Base-by-base conservation (phyloP, 371 early-diverging fungal species). In the Mucor saturninus region DNA sequence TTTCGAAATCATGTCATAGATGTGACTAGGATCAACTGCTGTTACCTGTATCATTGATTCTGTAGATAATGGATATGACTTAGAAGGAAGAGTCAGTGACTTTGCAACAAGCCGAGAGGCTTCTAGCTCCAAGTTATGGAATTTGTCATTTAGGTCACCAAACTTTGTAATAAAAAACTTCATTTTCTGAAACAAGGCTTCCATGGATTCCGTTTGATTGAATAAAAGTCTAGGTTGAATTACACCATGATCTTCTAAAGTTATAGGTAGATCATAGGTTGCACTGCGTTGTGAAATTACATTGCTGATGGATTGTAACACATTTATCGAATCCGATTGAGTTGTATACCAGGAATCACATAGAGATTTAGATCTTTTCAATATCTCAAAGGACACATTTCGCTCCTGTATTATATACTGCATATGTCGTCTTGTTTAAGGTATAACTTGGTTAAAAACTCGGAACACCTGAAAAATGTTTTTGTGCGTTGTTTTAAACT, bases 11-110 rank as follows among this genome's bases (percentile, higher is more conserved):
- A 63, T 54, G 3, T 59, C 59, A 28, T 64, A 37, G 1, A 54
- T 52, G 38, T 73, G 58, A 7, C 52, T 43, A 4, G 67, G 67
- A 7, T 48, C 28, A 2, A 73, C 55, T n/a, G 59, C 45, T 5
- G 69, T 64, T 1, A 62, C 59, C 30, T 65, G 64, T 2, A 73
- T 54, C 35, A 69, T 37, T 8, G 73, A 66, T 14, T 64, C 56
- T 9, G 67, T 73, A 11, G 70, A 69, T 7, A 67, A 39, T 6
- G 70, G 61, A 30, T 28, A 13, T 30, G 62, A 54, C 9, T 49
- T 61, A 14, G 31, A 38, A 28, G 3, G 3, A 30, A 28, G 40
- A 5, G 54, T 30, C 3, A 48, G 15, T n/a, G 53, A n/a, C 31
- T 64, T 59, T 4, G 53, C 8, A 0, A 67, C 45, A 32, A 61